These are phyloP conservation scores for Fusarium lateritium DNA, from an alignment of 2,329 filamentous ascomycete species.

Conservation along the genomic window DNA sequence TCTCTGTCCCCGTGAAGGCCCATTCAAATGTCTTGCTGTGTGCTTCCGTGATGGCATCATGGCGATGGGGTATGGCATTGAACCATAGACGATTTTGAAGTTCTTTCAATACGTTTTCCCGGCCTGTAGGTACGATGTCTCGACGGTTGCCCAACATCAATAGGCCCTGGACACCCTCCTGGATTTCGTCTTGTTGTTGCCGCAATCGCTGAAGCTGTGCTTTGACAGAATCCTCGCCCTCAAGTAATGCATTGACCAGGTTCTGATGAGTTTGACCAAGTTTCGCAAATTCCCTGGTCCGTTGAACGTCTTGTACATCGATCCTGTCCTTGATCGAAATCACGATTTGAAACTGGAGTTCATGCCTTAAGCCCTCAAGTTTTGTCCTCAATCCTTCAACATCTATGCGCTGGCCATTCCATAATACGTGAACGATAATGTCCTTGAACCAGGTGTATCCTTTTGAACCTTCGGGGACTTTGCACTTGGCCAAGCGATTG, in stretches of 20 bases:
- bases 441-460: not conserved
- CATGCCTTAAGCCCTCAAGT: not conserved
- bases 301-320: not conserved
- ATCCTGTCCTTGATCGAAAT: not conserved
- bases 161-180: not conserved
- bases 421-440: not conserved
- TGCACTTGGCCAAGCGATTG: not conserved
- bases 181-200: not conserved
- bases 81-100: constrained; percentile 1
- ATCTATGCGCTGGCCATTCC: constrained; percentile 1
- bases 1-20: not conserved
- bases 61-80: constrained; percentile 1
- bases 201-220: not conserved
- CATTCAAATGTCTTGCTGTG: not conserved
- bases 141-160: not conserved
- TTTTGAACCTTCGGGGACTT: not conserved
- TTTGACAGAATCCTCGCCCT: not conserved
- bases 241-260: not conserved
- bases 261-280: not conserved
- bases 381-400: not conserved
- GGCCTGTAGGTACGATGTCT: not conserved
- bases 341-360: constrained; percentile 3
- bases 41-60: not conserved
- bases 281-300: not conserved
- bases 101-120: not conserved